These are phyloP conservation scores for Closterium sp. DNA, from an alignment of 139 green algal genomes.

Conservation along the genomic window DNA sequence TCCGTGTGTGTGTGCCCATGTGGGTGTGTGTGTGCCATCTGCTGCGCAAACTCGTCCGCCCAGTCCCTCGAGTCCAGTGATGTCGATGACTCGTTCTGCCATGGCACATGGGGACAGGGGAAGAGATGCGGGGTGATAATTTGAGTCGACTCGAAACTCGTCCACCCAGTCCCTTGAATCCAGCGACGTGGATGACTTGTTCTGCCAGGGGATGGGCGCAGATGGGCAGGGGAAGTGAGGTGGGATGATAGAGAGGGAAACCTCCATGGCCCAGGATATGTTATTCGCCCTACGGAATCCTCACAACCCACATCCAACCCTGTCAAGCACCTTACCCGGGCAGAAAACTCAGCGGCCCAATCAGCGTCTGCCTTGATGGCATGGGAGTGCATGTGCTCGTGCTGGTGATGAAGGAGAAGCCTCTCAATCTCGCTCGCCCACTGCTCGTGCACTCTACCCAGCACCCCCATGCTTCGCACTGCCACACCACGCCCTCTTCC, in stretches of 20 bases:
- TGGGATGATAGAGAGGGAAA: too few species aligned
- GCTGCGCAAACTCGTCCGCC: conserved; percentile 60
- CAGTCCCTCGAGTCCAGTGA: conserved; percentile 26
- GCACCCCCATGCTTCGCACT: not conserved
- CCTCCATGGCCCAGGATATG: too few species aligned
- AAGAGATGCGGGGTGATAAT: not conserved
- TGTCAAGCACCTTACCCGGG: too few species aligned
- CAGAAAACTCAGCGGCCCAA: not conserved
- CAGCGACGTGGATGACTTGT: not conserved
- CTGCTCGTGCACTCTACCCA: too few species aligned
- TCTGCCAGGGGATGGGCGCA: not conserved
- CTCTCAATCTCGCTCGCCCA: conserved; percentile 50
- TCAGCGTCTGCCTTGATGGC: not conserved
- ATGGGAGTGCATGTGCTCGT: not conserved
- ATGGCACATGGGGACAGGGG: too few species aligned
- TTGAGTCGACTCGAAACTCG: conserved; percentile 55
- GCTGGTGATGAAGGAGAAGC: conserved; percentile 13
- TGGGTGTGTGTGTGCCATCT: conserved; percentile 12
- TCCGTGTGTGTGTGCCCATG: not conserved
- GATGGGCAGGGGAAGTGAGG: too few species aligned
- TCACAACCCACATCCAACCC: too few species aligned
- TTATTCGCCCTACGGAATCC: too few species aligned
- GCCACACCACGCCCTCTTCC: not conserved
- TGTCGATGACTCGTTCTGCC: not conserved
- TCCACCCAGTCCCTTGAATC: conserved; percentile 49